Base-by-base conservation (phyloP, 495 filamentous ascomycete species). In the Podospora pseudopauciseta region DNA sequence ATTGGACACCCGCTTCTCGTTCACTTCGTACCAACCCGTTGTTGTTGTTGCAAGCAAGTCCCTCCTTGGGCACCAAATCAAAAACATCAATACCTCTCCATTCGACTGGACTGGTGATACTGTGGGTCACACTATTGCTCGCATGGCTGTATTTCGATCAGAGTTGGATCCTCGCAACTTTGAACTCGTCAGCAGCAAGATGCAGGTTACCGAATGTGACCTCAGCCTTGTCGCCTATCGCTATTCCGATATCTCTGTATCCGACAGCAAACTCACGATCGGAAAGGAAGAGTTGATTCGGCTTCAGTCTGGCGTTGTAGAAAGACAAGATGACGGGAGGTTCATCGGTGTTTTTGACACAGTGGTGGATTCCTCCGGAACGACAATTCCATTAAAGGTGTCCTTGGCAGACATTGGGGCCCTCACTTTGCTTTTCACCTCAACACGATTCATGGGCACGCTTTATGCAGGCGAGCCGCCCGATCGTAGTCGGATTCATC, bases 201-300 rank as follows among this genome's bases (percentile, higher is more conserved):
- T 58, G 6, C 6, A 62, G 11, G 23, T 67, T 16, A 26, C 56
- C 34, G 65, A 67, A 18, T 67, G 65, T 53, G 63, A 65, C 20
- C 28, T 71, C 27, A 59, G 7, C 15, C 39, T 68, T 5, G 69
- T 53, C 0, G 69, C 57, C 1, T 66, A 71, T 56, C 26, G n/a
- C 3, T 71, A 71, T 58, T 63, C 63, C 4, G 58, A 68, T 39
- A n/a, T 71, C 5, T 34, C 39, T 15, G 61, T 65, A 6, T 64
- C 58, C 9, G 60, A 66, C 20, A 23, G 20, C 26, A 9, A 20
- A 7, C 28, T 71, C 11, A 20, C 27, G 1, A 7, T 68, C 19
- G 63, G 56, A 4, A 20, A 53, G 1, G 1, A 3, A 3, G 69
- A 67, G 60, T 2, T 11, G 2, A 44, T 67, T 15, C 30, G 27